Base-by-base conservation (phyloP, 176 grass and related monocot species). In the Echinochloa phyllopogon region DNA sequence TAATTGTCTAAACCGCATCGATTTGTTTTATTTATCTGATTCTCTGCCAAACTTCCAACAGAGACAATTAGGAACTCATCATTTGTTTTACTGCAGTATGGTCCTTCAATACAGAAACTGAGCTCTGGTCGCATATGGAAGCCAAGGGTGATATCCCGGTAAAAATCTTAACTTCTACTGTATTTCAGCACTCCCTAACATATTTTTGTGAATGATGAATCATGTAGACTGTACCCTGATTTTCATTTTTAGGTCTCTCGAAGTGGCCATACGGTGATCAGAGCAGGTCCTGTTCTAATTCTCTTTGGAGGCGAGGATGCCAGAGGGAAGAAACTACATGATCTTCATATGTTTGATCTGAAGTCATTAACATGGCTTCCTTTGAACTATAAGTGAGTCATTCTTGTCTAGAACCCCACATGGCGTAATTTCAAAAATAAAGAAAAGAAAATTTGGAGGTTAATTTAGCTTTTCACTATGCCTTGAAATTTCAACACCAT, bases 281-380 rank as follows among this genome's bases (percentile, higher is more conserved):
- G 91, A 87, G 93, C 96, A 74, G 96, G 96, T 83, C 84, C 91
- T 77, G 85, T 87, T 83, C 87, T 98, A 76, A 92, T 98, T 76
- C 92, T 98, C 21, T 98, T 98, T 67, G 96, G 96, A 40, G 96
- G 96, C 12, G 96, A 98, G 78, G 92, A 90, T 72, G 82, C 80
- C 39, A 98, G 91, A 90, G 89, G 96, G 62, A 95, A 90, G 88
- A 98, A 98, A 91, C 53, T 98, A 33, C 94, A 98, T 78, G 96
- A 96, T 68, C 96, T 98, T 84, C 94, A 95, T 82, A 98, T 98
- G 96, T 92, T 98, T 65, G 91, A 98, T 92, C 82, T 98, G 83
- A 96, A 98, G 69, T 94, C 96, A 73, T 92, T 88, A 60, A 95
- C 87, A 38, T 98, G 96, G 96, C 96, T 98, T 94, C 96, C 93